Base-by-base conservation (phyloP, 139 green algal species). In the Tetradesmus lagerheimii region DNA sequence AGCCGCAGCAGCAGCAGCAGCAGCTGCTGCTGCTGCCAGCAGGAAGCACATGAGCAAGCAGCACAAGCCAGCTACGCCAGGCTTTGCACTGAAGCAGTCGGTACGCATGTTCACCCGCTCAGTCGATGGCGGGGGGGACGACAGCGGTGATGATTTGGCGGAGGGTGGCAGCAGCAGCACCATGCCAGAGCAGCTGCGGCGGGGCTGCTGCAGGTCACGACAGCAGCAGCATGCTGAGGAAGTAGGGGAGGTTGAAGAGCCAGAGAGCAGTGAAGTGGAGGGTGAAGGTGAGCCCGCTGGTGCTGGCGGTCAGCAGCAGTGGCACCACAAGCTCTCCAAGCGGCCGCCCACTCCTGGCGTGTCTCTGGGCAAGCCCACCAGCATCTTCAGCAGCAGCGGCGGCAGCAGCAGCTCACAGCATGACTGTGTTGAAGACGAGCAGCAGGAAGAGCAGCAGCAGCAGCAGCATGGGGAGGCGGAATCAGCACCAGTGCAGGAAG, bases 251-350 rank as follows among this genome's bases (percentile, higher is more conserved):
- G n/a, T 23, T 12, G 71, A 9, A 1, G n/a, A 29, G 3, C 12
- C 71, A 79, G 15, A n/a, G 8, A 79, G 71, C 71, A 38, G 18
- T 79, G 71, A 31, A 14, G 64, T 1, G 11, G n/a, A 62, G 47
- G 57, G 57, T 23, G 57, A 66, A 25, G 53, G 0, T 29, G 53
- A 84, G 53, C 66, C 66, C 35, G 66, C 11, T 35, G 11, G 39
- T 27, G 53, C 11, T 37, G 37, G 37, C 23, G 25, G 37, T 8
- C 35, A 82, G 12, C 76, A 82, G 76, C 35, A 86, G 35, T 62
- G 78, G 80, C n/a, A 43, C n/a, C 80, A 86, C 45, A 74, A 75
- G 80, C 45, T 84, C 37, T 86, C 80, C 12, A 71, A 86, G 45
- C 45, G 80, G 25, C 78, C 38, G 29, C 9, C 39, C 0, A 84